phyloP scores from a whole-genome alignment of 352 stramenopile genomes.

The Phytopythium ostracodes region DNA sequence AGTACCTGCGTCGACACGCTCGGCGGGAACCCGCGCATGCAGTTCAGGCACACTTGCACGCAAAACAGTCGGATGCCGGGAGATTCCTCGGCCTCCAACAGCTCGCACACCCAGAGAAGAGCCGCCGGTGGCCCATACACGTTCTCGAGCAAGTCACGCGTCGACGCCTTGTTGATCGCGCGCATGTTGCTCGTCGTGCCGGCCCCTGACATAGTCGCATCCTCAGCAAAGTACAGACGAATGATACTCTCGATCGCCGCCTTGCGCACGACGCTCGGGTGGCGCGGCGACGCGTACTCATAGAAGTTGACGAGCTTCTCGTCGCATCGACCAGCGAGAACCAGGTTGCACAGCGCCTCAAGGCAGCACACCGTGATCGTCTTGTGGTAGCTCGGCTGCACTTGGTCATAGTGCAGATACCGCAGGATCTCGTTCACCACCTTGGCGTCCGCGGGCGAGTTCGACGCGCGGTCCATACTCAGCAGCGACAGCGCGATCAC shows the following conservation, averaged over 20 bases:
- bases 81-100: constrained; percentile 64
- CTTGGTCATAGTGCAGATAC: constrained; percentile 82
- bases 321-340: constrained; percentile 61
- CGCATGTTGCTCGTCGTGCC: constrained; percentile 14
- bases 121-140: constrained; percentile 65
- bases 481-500: constrained; percentile 71
- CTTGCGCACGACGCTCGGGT: constrained; percentile 73
- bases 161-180: constrained; percentile 9
- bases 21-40: constrained; percentile 71
- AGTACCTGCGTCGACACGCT: constrained; percentile 68
- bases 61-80: constrained; percentile 69
- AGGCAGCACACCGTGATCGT: constrained; percentile 81
- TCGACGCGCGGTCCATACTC: constrained; percentile 50
- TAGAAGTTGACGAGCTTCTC: constrained; percentile 69
- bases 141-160: constrained; percentile 33
- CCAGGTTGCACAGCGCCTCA: constrained; percentile 75
- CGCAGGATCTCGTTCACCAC: constrained; percentile 73
- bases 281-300: constrained; percentile 67
- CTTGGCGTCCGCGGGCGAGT: constrained; percentile 37
- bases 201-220: constrained; percentile 25
- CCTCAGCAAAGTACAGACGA: constrained; percentile 80
- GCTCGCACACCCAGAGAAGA: constrained; percentile 59
- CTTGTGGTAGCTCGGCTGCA: constrained; percentile 79
- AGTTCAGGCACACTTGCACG: constrained; percentile 80
- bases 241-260: constrained; percentile 83